Conservation (phyloP, 768 basidiomycete genomes). For the Leccinellum rugosiceps region DNA sequence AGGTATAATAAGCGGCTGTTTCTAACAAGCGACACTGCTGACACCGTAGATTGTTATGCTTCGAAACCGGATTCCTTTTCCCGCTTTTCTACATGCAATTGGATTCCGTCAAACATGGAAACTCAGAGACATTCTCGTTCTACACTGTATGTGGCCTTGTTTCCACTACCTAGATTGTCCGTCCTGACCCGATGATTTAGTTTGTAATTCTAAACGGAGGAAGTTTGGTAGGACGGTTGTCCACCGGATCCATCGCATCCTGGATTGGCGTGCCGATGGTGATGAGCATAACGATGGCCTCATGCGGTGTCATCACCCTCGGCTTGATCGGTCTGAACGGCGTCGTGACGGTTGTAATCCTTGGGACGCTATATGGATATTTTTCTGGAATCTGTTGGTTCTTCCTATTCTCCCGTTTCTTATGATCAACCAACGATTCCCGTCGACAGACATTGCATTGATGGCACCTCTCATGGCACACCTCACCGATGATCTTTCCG, state of each 20-base stretch:
- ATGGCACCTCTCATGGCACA: slow-evolving; percentile 34
- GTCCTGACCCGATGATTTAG: slow-evolving; percentile 19
- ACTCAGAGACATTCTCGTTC: slow-evolving; percentile 39
- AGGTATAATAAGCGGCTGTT: neutral
- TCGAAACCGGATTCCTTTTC: slow-evolving; percentile 43
- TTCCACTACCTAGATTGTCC: too few species aligned
- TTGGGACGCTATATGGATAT: slow-evolving; percentile 45
- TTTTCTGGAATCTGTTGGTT: slow-evolving; percentile 40
- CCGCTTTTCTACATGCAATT: slow-evolving; percentile 24
- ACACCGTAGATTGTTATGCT: slow-evolving; percentile 15
- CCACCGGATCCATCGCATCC: slow-evolving; percentile 27
- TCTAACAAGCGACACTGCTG: neutral
- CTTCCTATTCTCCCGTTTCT: neutral
- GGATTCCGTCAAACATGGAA: neutral
- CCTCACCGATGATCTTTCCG: slow-evolving; percentile 32
- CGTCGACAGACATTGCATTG: slow-evolving; percentile 31
- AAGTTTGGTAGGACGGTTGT: slow-evolving; percentile 42
- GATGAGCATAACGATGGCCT: slow-evolving; percentile 33
- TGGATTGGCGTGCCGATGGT: slow-evolving; percentile 43
- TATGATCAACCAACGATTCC: neutral
- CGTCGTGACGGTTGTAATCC: slow-evolving; percentile 34
- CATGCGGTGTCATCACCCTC: slow-evolving; percentile 28
- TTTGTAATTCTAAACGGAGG: slow-evolving; percentile 52
- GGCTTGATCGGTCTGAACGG: slow-evolving; percentile 24
- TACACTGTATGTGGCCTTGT: slow-evolving; percentile 40